A percentile compares a stretch with the other conserved stretches of the same genome.
Evolutionary conservation across 768 basidiomycete genomes (phyloP).

Genomic region (Lactarius quietus): DNA sequence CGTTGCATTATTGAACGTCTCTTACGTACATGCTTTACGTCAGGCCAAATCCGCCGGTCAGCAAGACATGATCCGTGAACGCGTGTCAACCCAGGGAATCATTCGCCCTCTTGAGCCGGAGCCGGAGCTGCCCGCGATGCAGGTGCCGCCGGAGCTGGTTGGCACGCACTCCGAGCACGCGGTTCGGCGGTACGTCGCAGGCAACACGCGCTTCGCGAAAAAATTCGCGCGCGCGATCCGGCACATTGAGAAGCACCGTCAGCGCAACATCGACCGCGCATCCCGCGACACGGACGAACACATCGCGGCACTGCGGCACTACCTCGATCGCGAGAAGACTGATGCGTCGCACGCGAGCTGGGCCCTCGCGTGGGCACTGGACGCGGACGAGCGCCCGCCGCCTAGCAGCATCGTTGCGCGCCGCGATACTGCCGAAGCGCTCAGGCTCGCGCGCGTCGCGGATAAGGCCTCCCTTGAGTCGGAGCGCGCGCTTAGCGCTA

Average conservation of each 20-base stretch:
- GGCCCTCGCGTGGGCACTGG: slow-evolving; percentile 85
- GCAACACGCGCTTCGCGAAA: slow-evolving; percentile 55
- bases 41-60: slow-evolving; percentile 37
- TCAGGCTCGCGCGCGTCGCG: slow-evolving; percentile 41
- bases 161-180: slow-evolving; percentile 74
- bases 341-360: slow-evolving; percentile 40
- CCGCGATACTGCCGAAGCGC: too few species aligned
- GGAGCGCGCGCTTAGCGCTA: slow-evolving; percentile 56
- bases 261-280: slow-evolving; percentile 59
- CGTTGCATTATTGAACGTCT: neutral
- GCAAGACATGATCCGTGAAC: slow-evolving; percentile 82
- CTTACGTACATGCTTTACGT: neutral
- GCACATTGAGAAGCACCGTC: slow-evolving; percentile 63
- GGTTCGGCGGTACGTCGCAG: slow-evolving; percentile 71
- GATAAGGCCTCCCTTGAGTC: slow-evolving; percentile 61
- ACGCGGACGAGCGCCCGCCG: slow-evolving; percentile 50
- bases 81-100: slow-evolving; percentile 78
- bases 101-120: slow-evolving; percentile 81
- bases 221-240: slow-evolving; percentile 59
- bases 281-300: slow-evolving; percentile 57
- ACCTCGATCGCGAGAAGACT: slow-evolving; percentile 33
- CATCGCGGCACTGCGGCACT: slow-evolving; percentile 45
- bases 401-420: too few species aligned
- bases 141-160: slow-evolving; percentile 59
- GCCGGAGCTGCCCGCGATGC: slow-evolving; percentile 59